A percentile compares a stretch with the other conserved stretches of the same genome.
Conservation (phyloP, 2,329 filamentous ascomycete species). For the Colletotrichum nymphaeae region DNA sequence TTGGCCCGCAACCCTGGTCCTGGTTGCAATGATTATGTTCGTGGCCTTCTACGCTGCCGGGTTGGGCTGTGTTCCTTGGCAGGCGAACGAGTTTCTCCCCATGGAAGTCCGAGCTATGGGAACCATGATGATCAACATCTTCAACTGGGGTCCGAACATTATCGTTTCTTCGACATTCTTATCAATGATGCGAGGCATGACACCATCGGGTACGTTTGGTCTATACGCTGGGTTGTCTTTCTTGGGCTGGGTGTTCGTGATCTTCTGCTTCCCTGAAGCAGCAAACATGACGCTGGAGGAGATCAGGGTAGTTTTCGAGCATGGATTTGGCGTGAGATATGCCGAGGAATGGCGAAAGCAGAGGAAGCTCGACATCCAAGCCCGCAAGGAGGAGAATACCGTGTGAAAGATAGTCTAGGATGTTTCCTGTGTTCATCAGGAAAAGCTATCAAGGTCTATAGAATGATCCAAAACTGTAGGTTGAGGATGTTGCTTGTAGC, state of each 20-base stretch:
- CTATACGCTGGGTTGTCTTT: conserved; percentile 63
- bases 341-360: conserved; percentile 52
- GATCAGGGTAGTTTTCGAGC: conserved; percentile 61
- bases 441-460: too few species aligned
- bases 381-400: neutral
- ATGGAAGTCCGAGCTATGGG: conserved; percentile 59
- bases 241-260: conserved; percentile 57
- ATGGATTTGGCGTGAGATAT: conserved; percentile 58
- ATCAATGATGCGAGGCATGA: conserved; percentile 59
- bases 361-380: conserved; percentile 37
- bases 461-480: too few species aligned
- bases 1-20: neutral
- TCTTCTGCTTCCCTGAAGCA: conserved; percentile 64
- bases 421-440: too few species aligned
- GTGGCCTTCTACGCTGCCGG: conserved; percentile 40
- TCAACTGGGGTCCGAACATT: conserved; percentile 59
- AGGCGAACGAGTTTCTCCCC: conserved; percentile 39
- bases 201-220: conserved; percentile 61
- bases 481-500: neutral
- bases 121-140: conserved; percentile 60
- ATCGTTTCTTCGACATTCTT: conserved; percentile 62
- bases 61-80: conserved; percentile 38
- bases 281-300: conserved; percentile 67
- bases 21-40: conserved; percentile 37
- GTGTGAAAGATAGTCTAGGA: neutral